A percentile compares a stretch with the other conserved stretches of the same genome.
Evolutionary conservation across 495 filamentous ascomycete species (phyloP).

Genomic region (Penicillium lagena): DNA sequence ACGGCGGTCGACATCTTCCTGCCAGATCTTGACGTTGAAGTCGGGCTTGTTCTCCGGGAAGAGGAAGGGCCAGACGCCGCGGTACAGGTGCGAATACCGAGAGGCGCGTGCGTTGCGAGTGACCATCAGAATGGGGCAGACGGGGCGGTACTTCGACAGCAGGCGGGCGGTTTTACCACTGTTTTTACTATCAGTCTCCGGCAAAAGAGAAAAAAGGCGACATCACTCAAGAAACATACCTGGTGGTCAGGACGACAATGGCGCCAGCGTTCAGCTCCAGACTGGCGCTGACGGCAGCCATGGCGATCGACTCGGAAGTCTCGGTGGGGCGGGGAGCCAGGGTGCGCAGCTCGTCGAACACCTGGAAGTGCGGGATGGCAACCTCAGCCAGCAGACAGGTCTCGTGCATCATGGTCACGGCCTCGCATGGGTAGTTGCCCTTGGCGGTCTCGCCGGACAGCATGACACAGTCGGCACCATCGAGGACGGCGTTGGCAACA

Average conservation of each 20-base stretch:
- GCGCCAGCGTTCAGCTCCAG: constrained; percentile 93
- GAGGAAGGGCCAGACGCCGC: constrained; percentile 94
- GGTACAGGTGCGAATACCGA: constrained; percentile 91
- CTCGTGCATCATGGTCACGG: constrained; percentile 96
- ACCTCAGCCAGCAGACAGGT: constrained; percentile 94
- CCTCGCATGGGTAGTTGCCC: constrained; percentile 87
- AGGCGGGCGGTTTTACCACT: constrained; percentile 87
- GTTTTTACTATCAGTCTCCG: constrained; percentile 18
- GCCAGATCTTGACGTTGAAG: constrained; percentile 84
- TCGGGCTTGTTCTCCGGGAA: constrained; percentile 92
- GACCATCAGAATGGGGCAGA: constrained; percentile 98
- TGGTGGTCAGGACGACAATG: constrained; percentile 91
- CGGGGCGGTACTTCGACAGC: constrained; percentile 94
- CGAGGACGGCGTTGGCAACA: constrained; percentile 95
- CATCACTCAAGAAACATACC: constrained; percentile 33
- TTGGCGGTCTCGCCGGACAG: constrained; percentile 98
- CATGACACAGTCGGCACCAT: constrained; percentile 99
- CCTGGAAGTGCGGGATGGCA: constrained; percentile 89
- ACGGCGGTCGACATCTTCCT: constrained; percentile 95
- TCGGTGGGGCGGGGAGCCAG: constrained; percentile 74
- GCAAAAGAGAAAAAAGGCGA: background rate
- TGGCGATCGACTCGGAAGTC: constrained; percentile 86
- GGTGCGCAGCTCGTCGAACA: constrained; percentile 90
- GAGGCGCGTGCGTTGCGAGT: constrained; percentile 78
- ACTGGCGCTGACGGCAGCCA: constrained; percentile 89